Evolutionary conservation across 2,329 filamentous ascomycete species (phyloP).

Genomic region (Colletotrichum simmondsii): DNA sequence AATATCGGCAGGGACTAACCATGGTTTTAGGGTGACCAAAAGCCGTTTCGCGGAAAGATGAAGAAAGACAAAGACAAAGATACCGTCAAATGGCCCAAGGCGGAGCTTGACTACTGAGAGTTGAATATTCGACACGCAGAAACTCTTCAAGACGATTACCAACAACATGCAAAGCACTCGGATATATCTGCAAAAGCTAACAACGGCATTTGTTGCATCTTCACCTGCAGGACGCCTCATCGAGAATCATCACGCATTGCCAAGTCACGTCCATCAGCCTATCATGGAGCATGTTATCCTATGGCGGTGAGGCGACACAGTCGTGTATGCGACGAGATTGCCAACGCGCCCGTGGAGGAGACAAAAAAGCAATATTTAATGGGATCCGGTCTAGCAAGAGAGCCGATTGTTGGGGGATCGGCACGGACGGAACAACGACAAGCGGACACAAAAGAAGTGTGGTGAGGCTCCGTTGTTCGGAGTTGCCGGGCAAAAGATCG

Average conservation of each 20-base stretch:
- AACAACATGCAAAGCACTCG: background rate
- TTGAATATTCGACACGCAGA: background rate
- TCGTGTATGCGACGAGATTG: background rate
- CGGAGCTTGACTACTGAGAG: constrained; percentile 25
- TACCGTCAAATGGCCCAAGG: constrained; percentile 24
- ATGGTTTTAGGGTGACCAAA: constrained; percentile 45
- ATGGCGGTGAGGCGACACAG: constrained; percentile 8
- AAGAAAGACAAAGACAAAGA: constrained; percentile 43
- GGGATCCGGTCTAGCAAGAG: background rate
- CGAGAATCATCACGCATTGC: constrained; percentile 5
- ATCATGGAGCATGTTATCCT: background rate
- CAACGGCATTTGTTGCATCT: background rate
- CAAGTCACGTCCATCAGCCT: background rate
- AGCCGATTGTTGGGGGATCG: constrained; percentile 23
- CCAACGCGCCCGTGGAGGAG: constrained; percentile 1
- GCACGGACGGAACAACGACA: constrained; percentile 24
- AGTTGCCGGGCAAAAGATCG: constrained; percentile 27
- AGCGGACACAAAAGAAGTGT: constrained; percentile 12
- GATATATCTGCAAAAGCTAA: background rate
- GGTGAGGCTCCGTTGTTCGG: constrained; percentile 31
- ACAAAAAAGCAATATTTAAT: background rate
- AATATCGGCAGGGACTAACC: constrained; percentile 35
- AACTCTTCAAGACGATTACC: background rate
- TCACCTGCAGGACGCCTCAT: background rate
- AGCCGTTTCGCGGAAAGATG: constrained; percentile 41